Conservation (phyloP, 2,329 filamentous ascomycete genomes). For the Beauveria pseudobassiana region DNA sequence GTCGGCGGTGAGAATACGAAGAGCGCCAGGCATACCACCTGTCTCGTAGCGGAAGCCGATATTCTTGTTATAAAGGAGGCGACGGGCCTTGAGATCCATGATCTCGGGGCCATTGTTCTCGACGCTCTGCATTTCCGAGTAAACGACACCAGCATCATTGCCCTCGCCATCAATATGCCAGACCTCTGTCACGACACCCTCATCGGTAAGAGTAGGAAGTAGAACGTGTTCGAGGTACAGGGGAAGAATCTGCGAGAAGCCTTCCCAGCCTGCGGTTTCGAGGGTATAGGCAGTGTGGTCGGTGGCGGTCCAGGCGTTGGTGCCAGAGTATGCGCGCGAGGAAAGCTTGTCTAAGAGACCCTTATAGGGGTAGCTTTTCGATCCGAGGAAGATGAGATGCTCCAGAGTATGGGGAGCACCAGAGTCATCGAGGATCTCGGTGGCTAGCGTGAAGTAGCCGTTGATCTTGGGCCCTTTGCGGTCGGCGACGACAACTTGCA, state of each 20-base stretch:
- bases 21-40: slow-evolving; percentile 90
- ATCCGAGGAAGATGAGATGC: slow-evolving; percentile 82
- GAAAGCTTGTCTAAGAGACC: slow-evolving; percentile 91
- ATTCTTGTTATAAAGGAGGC: slow-evolving; percentile 77
- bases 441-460: slow-evolving; percentile 91
- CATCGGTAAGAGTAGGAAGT: slow-evolving; percentile 84
- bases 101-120: slow-evolving; percentile 79
- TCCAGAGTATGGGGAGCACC: slow-evolving; percentile 85
- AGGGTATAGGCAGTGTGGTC: slow-evolving; percentile 96
- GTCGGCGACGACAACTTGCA: slow-evolving; percentile 89
- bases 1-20: slow-evolving; percentile 78
- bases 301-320: slow-evolving; percentile 95
- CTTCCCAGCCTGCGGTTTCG: slow-evolving; percentile 93
- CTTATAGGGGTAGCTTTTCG: slow-evolving; percentile 88
- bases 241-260: slow-evolving; percentile 88
- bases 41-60: slow-evolving; percentile 96
- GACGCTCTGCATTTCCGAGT: slow-evolving; percentile 97
- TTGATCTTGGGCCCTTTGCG: slow-evolving; percentile 90
- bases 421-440: slow-evolving; percentile 95
- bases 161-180: slow-evolving; percentile 91
- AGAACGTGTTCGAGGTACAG: slow-evolving; percentile 94
- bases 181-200: slow-evolving; percentile 89
- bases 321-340: slow-evolving; percentile 84
- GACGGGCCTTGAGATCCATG: slow-evolving; percentile 76
- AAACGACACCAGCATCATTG: slow-evolving; percentile 93